A percentile compares a stretch with the other conserved stretches of the same genome.
phyloP scores from a whole-genome alignment of 2,329 filamentous ascomycete genomes.

The Ceratocystiopsis brevicomis region DNA sequence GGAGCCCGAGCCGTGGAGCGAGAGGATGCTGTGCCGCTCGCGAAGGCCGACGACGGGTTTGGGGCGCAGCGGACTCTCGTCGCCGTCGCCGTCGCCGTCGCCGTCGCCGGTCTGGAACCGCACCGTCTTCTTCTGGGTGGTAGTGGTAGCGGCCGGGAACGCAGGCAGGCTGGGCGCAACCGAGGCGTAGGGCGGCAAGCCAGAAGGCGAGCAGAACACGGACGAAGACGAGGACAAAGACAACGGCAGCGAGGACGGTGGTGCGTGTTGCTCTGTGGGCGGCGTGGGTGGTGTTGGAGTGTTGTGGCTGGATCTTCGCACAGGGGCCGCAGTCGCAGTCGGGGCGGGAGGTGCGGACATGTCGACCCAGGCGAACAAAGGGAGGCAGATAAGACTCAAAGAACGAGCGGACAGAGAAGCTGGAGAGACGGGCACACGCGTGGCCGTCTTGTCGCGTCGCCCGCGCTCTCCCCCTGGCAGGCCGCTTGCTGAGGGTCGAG shows the following conservation, averaged over 20 bases:
- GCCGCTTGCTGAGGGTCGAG: too few species aligned
- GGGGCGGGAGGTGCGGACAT: constrained; percentile 3
- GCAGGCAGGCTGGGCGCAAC: too few species aligned
- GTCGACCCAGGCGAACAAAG: neutral
- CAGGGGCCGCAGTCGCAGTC: neutral
- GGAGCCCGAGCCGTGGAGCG: neutral
- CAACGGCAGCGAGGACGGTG: neutral
- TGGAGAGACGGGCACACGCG: neutral
- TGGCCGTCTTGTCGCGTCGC: too few species aligned
- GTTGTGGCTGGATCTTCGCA: too few species aligned
- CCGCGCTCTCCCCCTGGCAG: too few species aligned
- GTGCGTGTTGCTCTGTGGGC: too few species aligned
- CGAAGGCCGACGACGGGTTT: neutral
- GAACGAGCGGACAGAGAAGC: too few species aligned
- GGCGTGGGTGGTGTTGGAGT: too few species aligned
- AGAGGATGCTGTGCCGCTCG: neutral
- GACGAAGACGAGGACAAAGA: constrained; percentile 1
- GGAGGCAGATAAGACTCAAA: too few species aligned
- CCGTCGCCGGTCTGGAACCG: constrained; percentile 6
- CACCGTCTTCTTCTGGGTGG: constrained; percentile 8
- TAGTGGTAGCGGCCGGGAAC: neutral
- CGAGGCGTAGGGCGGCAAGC: neutral
- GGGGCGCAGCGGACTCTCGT: too few species aligned
- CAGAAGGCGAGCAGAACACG: too few species aligned
- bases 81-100: neutral